These are phyloP conservation scores for Diaporthe batatas DNA, from an alignment of 2,329 filamentous ascomycete genomes.

Conservation along the genomic window DNA sequence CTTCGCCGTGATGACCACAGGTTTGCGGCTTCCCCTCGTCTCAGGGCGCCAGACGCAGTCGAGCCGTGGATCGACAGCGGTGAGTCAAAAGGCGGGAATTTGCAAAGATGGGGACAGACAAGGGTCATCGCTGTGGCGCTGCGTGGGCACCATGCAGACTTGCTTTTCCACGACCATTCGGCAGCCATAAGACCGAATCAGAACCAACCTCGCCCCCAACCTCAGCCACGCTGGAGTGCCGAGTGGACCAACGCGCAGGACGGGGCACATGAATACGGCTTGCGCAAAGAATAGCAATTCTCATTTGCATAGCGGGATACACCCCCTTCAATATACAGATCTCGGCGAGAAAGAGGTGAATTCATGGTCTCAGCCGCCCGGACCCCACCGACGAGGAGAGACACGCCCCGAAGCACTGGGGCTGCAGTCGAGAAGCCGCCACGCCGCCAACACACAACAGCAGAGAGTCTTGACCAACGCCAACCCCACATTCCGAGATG, in stretches of 20 bases:
- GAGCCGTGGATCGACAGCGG: constrained; percentile 21
- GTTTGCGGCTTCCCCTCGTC: constrained; percentile 17
- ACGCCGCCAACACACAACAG: constrained; percentile 1
- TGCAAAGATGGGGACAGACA: background rate
- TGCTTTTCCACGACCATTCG: constrained; percentile 19
- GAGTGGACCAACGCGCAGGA: constrained; percentile 13
- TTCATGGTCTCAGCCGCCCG: constrained; percentile 14
- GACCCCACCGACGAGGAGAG: constrained; percentile 23
- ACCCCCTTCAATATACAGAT: background rate
- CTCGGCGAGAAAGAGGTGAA: constrained; percentile 11
- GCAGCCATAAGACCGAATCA: constrained; percentile 28
- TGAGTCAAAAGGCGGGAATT: constrained; percentile 4
- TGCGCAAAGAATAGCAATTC: constrained; percentile 13
- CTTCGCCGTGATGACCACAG: background rate
- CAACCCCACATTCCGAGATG: constrained; percentile 23
- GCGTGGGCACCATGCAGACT: background rate
- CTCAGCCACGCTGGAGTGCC: constrained; percentile 8
- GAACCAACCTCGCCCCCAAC: background rate
- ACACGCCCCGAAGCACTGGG: background rate
- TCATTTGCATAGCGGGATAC: constrained; percentile 17
- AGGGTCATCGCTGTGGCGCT: constrained; percentile 22
- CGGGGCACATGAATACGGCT: constrained; percentile 11
- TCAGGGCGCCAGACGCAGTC: constrained; percentile 19
- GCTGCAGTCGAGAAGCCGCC: constrained; percentile 13
- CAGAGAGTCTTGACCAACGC: background rate